Conservation (phyloP, 2,329 filamentous ascomycete genomes). For the Nemania diffusa region DNA sequence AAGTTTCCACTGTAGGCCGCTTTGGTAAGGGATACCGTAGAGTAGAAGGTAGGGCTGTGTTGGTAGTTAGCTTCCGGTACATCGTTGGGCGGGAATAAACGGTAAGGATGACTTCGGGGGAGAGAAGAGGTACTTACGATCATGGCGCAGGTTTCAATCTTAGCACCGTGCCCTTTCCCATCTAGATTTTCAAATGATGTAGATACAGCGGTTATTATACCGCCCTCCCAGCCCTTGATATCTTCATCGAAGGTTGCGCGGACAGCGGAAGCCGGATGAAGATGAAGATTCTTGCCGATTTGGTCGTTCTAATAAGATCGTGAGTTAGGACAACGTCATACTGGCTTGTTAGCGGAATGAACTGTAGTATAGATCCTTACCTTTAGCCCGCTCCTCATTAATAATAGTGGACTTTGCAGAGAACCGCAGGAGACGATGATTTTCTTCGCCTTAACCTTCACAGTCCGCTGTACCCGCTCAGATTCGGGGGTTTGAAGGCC, state of each 20-base stretch:
- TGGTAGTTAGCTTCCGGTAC: conserved; percentile 19
- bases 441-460: conserved; percentile 81
- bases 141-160: conserved; percentile 82
- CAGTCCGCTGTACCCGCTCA: conserved; percentile 63
- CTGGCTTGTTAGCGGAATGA: not conserved
- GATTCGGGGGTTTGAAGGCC: conserved; percentile 62
- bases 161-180: conserved; percentile 80
- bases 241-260: conserved; percentile 75
- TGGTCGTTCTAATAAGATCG: conserved; percentile 70
- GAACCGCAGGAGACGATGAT: conserved; percentile 83
- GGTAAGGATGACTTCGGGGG: not conserved
- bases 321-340: not conserved
- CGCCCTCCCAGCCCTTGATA: conserved; percentile 77
- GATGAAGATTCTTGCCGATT: conserved; percentile 81
- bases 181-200: conserved; percentile 84
- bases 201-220: conserved; percentile 82
- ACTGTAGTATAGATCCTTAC: conserved; percentile 53
- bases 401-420: conserved; percentile 78
- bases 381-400: conserved; percentile 80
- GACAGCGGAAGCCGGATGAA: conserved; percentile 77
- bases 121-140: conserved; percentile 55
- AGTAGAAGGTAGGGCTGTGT: conserved; percentile 71
- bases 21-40: conserved; percentile 72
- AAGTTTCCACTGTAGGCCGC: conserved; percentile 78
- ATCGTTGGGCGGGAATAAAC: not conserved